Conservation (phyloP, 148 eudicot genomes). For the Linanthus parryae region DNA sequence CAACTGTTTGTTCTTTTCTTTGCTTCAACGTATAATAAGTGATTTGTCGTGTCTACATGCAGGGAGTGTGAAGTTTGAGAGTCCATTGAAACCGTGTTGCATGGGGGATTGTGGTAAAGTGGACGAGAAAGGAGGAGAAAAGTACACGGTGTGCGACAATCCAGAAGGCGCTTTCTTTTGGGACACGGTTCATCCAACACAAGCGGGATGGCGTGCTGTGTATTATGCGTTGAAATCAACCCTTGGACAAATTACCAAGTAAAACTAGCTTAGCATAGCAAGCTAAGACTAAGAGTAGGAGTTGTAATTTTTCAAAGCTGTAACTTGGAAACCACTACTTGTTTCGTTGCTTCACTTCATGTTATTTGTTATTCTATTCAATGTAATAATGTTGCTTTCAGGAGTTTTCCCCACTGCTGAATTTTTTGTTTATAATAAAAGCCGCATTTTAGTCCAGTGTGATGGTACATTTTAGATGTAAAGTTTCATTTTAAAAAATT, state of each 20-base stretch:
- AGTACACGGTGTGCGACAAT: conserved; percentile 58
- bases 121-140: conserved; percentile 42
- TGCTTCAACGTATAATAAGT: not conserved
- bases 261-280: too few species aligned
- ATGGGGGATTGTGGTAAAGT: conserved; percentile 48
- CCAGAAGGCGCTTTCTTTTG: conserved; percentile 58
- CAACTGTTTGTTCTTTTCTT: not conserved
- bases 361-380: too few species aligned
- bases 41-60: conserved; percentile 6
- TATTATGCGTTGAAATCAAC: conserved; percentile 27
- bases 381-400: too few species aligned
- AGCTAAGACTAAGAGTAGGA: too few species aligned
- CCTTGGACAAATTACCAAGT: conserved; percentile 29
- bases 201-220: conserved; percentile 78
- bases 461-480: too few species aligned
- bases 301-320: too few species aligned
- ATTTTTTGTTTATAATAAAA: too few species aligned
- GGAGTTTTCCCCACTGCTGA: too few species aligned
- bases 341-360: too few species aligned
- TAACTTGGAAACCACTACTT: too few species aligned
- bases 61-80: conserved; percentile 47
- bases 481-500: too few species aligned
- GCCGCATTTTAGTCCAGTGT: too few species aligned
- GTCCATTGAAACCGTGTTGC: conserved; percentile 74
- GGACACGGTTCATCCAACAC: conserved; percentile 75